Conservation (phyloP, 768 basidiomycete genomes). For the Mycena sanguinolenta region DNA sequence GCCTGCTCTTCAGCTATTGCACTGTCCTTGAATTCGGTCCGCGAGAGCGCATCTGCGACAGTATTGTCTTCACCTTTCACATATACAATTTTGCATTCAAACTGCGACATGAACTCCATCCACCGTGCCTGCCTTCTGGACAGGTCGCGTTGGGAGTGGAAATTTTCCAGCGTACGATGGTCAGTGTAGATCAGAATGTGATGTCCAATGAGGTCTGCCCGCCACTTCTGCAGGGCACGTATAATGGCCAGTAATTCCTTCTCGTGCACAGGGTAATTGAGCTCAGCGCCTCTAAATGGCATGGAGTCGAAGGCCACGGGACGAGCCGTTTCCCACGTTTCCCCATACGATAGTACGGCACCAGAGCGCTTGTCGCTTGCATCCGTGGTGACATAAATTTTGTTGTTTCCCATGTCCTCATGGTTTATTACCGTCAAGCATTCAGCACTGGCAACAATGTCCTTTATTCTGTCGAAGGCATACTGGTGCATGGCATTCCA, state of each 20-base stretch:
- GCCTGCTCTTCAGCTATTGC: not conserved
- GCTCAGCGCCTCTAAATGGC: no score
- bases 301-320: no score
- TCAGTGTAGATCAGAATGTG: not conserved
- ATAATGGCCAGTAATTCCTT: no score
- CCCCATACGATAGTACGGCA: not conserved
- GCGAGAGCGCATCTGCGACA: no score
- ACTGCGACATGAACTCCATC: no score
- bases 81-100: no score
- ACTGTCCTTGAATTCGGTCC: not conserved
- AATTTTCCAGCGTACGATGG: not conserved
- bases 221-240: no score
- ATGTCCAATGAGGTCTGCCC: not conserved
- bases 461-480: not conserved
- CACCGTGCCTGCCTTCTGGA: not conserved
- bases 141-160: not conserved
- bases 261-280: no score
- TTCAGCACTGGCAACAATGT: not conserved
- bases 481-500: not conserved
- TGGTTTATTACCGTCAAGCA: not conserved
- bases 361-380: not conserved
- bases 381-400: not conserved
- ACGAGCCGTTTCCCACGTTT: no score
- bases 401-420: not conserved
- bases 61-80: no score